Base-by-base conservation (phyloP, 441 rosid genomes). In the Syzygium syzygioides region DNA sequence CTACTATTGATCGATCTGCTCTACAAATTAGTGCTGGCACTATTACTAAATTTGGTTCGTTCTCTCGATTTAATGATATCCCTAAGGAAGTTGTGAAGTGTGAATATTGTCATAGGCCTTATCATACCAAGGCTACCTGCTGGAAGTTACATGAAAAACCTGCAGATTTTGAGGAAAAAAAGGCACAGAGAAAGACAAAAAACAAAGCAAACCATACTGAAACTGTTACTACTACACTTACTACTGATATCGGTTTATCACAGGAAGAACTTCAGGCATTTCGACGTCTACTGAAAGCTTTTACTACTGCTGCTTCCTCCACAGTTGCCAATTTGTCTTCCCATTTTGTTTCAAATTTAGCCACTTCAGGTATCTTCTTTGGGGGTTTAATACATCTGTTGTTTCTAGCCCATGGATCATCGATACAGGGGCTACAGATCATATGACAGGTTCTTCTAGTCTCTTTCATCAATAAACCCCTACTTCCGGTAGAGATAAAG, bases 31-130 rank as follows among this genome's bases (percentile, higher is more conserved):
- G 3, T 64, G 4, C 7, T 30, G 12, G 11, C 37, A 64, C 5
- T 64, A 1, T 64, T 64, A 37, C 15, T 10, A 64, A 30, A n/a
- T 64, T 0, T 64, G 1, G 15, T 64, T 64, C 19, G 7, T 64
- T 6, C 3, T 4, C 34, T 64, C 3, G 4, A 15, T 3, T 1
- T 1, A 5, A 4, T 7, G 20, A 64, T 30, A 30, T 20, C 20
- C 30, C 11, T 15, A 64, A 64, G 8, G 71, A 64, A 20, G 71
- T 15, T 64, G 71, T 64, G 71, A 64, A 64, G 11, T 64, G 10
- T 64, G 37, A 64, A 17, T 10, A 30, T 30, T 15, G 3, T 64
- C 20, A 64, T 15, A 30, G 37, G 71, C 15, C 15, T 14, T 64
- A 64, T 64, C 20, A n/a, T 30, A 30, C 3, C 7, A 30, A 64